Evolutionary conservation across 345 rosid species (phyloP).

Genomic region (Viola odorata): DNA sequence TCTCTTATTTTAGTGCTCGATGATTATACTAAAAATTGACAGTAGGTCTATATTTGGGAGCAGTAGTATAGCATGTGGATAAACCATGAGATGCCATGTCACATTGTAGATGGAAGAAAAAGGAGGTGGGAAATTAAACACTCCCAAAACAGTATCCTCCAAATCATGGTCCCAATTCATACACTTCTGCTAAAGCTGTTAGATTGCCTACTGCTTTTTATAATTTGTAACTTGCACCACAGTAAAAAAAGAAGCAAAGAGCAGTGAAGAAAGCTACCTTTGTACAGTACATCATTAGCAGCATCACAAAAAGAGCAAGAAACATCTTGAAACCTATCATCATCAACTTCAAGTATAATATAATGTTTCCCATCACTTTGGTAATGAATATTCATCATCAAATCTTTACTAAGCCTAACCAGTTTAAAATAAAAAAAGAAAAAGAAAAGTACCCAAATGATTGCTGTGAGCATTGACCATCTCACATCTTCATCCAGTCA

Average conservation of each 20-base stretch:
- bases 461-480: constrained; percentile 23
- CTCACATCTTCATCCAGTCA: constrained; percentile 27
- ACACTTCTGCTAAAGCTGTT: constrained; percentile 27
- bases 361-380: constrained; percentile 23
- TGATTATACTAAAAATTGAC: too few species aligned
- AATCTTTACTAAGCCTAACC: constrained; percentile 18
- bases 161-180: constrained; percentile 22
- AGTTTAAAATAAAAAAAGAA: constrained; percentile 23
- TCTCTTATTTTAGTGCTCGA: neutral
- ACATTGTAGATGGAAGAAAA: neutral
- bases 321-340: constrained; percentile 21
- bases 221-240: constrained; percentile 21
- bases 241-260: constrained; percentile 9
- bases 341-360: constrained; percentile 16
- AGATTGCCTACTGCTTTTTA: constrained; percentile 23
- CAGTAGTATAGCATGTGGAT: neutral
- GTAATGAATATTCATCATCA: constrained; percentile 21
- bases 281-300: constrained; percentile 42
- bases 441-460: constrained; percentile 19
- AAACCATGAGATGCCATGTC: neutral
- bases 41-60: neutral
- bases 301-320: constrained; percentile 17
- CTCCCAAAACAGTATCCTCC: constrained; percentile 8
- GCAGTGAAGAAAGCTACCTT: constrained; percentile 26
- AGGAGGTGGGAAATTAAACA: neutral